Conservation (phyloP, 176 grass and related monocot genomes). For the Elaeis guineensis region DNA sequence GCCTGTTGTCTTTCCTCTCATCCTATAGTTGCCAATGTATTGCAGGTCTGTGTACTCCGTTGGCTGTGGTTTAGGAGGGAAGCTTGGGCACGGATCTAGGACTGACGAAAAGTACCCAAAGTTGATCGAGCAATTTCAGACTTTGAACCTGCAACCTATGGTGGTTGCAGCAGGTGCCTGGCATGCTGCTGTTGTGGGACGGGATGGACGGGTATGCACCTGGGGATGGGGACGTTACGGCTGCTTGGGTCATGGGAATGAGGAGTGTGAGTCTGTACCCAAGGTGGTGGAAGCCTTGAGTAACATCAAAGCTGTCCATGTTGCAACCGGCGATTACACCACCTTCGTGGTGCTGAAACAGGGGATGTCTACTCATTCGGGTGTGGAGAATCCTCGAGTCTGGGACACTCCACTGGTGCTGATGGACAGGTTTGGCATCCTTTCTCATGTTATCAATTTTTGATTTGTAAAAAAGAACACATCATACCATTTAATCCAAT, state of each 20-base stretch:
- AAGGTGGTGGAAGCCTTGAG: slow-evolving; percentile 73
- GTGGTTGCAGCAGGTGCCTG: slow-evolving; percentile 87
- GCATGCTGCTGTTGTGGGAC: slow-evolving; percentile 85
- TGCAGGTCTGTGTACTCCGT: slow-evolving; percentile 83
- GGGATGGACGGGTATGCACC: slow-evolving; percentile 78
- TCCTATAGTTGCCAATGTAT: no score
- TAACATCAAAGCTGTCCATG: slow-evolving; percentile 59
- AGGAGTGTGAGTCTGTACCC: slow-evolving; percentile 76
- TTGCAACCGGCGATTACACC: slow-evolving; percentile 84
- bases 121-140: slow-evolving; percentile 60
- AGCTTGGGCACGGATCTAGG: slow-evolving; percentile 72
- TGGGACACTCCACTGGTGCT: slow-evolving; percentile 49
- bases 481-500: no score
- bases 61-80: slow-evolving; percentile 89
- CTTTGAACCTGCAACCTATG: slow-evolving; percentile 69
- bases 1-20: no score
- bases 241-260: slow-evolving; percentile 91
- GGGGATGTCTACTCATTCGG: slow-evolving; percentile 87
- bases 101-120: slow-evolving; percentile 88
- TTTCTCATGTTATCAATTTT: background rate
- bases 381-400: slow-evolving; percentile 81
- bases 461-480: no score
- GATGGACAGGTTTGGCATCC: slow-evolving; percentile 43
- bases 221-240: slow-evolving; percentile 97
- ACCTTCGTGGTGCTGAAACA: slow-evolving; percentile 77